These are phyloP conservation scores for Pontederia paniculata DNA, from an alignment of 176 grass and related monocot genomes.

Conservation along the genomic window DNA sequence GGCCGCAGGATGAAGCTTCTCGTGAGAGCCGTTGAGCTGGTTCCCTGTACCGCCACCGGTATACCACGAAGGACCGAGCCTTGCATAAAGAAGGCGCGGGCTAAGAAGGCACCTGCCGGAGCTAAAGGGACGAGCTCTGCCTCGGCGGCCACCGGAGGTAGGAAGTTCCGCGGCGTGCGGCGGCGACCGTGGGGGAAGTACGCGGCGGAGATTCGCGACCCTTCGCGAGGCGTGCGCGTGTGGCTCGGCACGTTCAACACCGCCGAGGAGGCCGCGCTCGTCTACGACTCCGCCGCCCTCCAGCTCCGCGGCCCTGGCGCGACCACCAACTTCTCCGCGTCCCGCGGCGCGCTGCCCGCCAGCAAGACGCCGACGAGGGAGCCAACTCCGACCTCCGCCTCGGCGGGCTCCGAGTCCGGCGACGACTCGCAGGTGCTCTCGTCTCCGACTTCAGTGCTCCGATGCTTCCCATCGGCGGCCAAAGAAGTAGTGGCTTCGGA, in stretches of 20 bases:
- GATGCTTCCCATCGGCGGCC: background rate
- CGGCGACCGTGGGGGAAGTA: constrained; percentile 92
- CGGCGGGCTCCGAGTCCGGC: background rate
- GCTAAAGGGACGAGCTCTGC: background rate
- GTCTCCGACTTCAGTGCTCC: constrained; percentile 3
- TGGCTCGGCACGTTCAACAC: constrained; percentile 96
- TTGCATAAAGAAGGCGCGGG: constrained; percentile 2
- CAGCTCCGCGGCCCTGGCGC: constrained; percentile 65
- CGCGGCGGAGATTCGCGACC: constrained; percentile 95
- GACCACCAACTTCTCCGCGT: constrained; percentile 52
- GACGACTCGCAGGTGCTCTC: background rate
- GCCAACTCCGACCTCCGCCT: background rate
- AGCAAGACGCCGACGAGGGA: background rate
- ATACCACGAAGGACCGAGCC: background rate
- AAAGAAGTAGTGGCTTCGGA: constrained; percentile 1
- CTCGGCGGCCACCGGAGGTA: background rate
- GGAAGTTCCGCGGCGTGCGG: constrained; percentile 69
- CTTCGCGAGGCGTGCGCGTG: constrained; percentile 48
- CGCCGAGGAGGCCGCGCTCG: constrained; percentile 77
- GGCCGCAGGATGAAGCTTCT: background rate
- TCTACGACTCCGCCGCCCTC: constrained; percentile 75
- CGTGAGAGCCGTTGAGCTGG: constrained; percentile 21
- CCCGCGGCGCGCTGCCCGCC: background rate
- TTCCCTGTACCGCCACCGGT: background rate
- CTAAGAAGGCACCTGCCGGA: constrained; percentile 9